Evolutionary conservation across 352 stramenopile species (phyloP).

Genomic region (Phytophthora multivora): DNA sequence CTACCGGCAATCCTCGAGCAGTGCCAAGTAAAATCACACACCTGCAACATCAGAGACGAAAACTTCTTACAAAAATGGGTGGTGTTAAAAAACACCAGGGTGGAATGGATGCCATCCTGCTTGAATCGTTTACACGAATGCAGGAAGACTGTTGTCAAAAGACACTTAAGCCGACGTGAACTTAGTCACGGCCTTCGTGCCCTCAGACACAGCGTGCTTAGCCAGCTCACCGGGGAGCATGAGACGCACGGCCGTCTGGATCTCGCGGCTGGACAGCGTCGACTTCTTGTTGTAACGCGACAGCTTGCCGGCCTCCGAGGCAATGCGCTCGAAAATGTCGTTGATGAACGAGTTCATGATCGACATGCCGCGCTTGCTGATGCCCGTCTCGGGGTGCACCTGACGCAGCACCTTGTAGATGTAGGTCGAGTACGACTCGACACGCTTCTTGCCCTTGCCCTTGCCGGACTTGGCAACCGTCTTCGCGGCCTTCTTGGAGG

Average conservation of each 20-base stretch:
- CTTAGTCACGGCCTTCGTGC: constrained; percentile 96
- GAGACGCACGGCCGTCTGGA: constrained; percentile 95
- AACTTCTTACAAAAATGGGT: constrained; percentile 38
- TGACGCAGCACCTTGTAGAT: constrained; percentile 95
- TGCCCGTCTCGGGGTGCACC: constrained; percentile 97
- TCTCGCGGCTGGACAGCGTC: constrained; percentile 96
- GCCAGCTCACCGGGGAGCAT: constrained; percentile 97
- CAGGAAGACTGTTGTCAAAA: constrained; percentile 3
- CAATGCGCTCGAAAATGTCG: constrained; percentile 99
- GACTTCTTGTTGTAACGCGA: constrained; percentile 99
- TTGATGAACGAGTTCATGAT: constrained; percentile 99
- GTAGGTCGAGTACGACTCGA: constrained; percentile 91
- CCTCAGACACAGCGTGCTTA: constrained; percentile 97
- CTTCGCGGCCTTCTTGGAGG: constrained; percentile 93
- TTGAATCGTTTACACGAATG: neutral
- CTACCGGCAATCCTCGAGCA: too few relatives aligned
- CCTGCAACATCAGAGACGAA: too few relatives aligned
- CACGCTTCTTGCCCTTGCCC: constrained; percentile 87
- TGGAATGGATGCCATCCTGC: constrained; percentile 9
- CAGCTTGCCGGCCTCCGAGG: constrained; percentile 95
- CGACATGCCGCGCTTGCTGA: constrained; percentile 97
- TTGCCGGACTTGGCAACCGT: constrained; percentile 77
- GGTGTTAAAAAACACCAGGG: constrained; percentile 59
- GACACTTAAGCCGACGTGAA: constrained; percentile 87
- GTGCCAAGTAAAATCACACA: too few relatives aligned